Evolutionary conservation across 2,329 filamentous ascomycete genomes (phyloP), one percentile per base, ranked within the genome.

Genomic region (Botryotinia convoluta): DNA sequence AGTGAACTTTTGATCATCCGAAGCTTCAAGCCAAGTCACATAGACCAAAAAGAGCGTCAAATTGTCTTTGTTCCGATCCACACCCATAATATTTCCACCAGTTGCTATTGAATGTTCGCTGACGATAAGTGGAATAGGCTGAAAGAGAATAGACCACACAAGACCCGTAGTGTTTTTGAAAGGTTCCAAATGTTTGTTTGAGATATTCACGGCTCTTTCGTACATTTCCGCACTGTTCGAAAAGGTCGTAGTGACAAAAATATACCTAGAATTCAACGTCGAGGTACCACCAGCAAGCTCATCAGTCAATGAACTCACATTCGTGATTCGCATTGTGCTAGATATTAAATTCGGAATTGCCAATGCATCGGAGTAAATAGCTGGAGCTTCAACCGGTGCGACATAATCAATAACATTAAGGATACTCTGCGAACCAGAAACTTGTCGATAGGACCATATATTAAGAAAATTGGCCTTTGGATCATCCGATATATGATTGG

Each of bases 251-350:
- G 57, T 51, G 16, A 63, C 37, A 14, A 71, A 71, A 37, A 51
- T 10, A 29, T 45, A n/a, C 57, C 57, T 44, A 39, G 10, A 18
- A 51, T 20, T 39, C 5, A 29, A n/a, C 20, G 26, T 48, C 18
- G 39, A 48, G 54, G 32, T 42, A 62, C 29, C 14, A 18, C 16
- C 29, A 10, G n/a, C 2, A 39, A 64, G 26, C 26, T 51, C 54
- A 60, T 45, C 54, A 26, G 37, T 59, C 54, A 69, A 60, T 20
- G 73, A 70, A 26, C 74, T 64, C 7, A 74, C 61, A 54, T 71
- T 75, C 8, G 72, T 51, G 37, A 76, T 74, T 29, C 74, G 60
- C 32, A 76, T 60, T 5, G 74, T 73, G 48, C 67, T 69, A 35
- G 63, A 59, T 29, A 77, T 54, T 6, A 71, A 32, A 44, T 54